phyloP scores from a whole-genome alignment of 1,284 basidiomycete genomes.

The Ustilago lituana region DNA sequence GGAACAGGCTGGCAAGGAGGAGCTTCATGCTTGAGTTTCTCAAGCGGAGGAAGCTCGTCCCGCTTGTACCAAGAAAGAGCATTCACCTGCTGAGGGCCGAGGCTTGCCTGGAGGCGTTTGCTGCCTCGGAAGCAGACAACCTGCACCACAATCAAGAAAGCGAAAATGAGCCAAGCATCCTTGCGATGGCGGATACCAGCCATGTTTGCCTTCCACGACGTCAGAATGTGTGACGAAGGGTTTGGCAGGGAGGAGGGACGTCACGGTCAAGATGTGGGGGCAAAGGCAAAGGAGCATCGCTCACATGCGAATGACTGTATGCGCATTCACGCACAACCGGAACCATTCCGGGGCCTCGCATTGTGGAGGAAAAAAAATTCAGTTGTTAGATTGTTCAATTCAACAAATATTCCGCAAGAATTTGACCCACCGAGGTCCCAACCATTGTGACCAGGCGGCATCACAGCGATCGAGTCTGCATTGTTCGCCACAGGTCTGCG shows the following conservation, averaged over 20 bases:
- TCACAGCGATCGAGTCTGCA: too few species aligned
- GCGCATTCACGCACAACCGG: too few species aligned
- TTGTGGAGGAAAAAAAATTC: too few species aligned
- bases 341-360: too few species aligned
- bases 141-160: conserved; percentile 49
- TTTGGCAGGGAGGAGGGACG: neutral
- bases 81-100: conserved; percentile 7
- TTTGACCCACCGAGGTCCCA: too few species aligned
- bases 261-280: too few species aligned
- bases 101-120: conserved; percentile 19
- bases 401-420: too few species aligned
- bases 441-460: too few species aligned
- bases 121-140: conserved; percentile 44
- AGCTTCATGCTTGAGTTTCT: conserved; percentile 9
- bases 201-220: conserved; percentile 21
- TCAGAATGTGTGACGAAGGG: neutral
- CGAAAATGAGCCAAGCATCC: conserved; percentile 50
- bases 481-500: too few species aligned
- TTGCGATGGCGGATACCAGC: conserved; percentile 37
- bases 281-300: too few species aligned
- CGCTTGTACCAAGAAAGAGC: conserved; percentile 12
- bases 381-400: too few species aligned
- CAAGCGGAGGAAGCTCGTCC: neutral
- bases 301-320: too few species aligned
- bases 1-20: conserved; percentile 48